Conservation (phyloP, 139 green algal genomes). For the Picochlorum sp. region DNA sequence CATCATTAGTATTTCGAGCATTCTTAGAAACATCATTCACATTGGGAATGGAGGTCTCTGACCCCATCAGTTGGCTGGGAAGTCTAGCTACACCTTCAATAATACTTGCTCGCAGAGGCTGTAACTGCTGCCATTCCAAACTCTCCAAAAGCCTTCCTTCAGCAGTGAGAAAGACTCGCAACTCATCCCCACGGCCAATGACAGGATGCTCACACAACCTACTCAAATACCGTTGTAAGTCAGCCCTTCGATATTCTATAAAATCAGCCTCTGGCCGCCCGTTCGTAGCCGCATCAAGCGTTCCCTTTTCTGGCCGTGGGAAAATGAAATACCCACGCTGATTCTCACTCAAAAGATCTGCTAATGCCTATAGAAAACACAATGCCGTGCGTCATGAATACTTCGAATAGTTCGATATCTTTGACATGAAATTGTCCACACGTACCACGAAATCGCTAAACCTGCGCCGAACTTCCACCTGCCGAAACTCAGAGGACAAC, state of each 20-base stretch:
- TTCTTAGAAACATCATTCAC: constrained; percentile 54
- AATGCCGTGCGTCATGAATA: constrained; percentile 12
- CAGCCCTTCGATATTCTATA: constrained; percentile 59
- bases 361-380: constrained; percentile 28
- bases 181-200: constrained; percentile 51
- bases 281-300: constrained; percentile 53
- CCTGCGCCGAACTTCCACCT: constrained; percentile 45
- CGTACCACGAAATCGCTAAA: constrained; percentile 72
- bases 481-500: not conserved
- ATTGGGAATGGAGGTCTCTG: constrained; percentile 40
- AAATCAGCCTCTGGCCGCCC: constrained; percentile 50
- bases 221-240: constrained; percentile 77
- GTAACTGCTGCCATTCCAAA: constrained; percentile 52
- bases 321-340: constrained; percentile 86
- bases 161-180: constrained; percentile 72
- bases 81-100: constrained; percentile 69
- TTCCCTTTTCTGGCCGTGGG: constrained; percentile 80
- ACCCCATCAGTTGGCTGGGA: constrained; percentile 60
- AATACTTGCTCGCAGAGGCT: constrained; percentile 38
- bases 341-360: constrained; percentile 55
- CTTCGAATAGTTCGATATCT: not conserved
- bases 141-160: constrained; percentile 52
- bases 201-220: constrained; percentile 70
- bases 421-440: constrained; percentile 5
- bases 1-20: constrained; percentile 46